A percentile compares a stretch with the other conserved stretches of the same genome.
phyloP scores from a whole-genome alignment of 441 rosid genomes.

The Melastoma candidum region DNA sequence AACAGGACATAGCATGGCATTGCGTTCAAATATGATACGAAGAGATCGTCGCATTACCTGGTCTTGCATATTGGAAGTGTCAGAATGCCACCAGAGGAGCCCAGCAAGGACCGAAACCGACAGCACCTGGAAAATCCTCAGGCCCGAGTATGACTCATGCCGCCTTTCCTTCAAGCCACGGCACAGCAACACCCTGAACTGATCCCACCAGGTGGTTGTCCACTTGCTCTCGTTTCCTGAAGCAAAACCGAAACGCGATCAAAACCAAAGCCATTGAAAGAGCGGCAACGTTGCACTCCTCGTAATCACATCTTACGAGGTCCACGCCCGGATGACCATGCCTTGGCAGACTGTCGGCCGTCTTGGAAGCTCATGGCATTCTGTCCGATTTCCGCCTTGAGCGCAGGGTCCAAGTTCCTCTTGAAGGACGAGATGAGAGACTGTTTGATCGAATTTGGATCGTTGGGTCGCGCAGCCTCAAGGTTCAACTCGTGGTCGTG shows the following conservation, averaged over 20 bases:
- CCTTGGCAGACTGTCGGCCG: constrained; percentile 16
- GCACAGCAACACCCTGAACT: constrained; percentile 51
- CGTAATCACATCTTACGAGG: neutral
- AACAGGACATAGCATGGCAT: neutral
- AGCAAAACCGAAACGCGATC: neutral
- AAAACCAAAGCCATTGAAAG: constrained; percentile 1
- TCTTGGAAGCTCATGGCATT: constrained; percentile 19
- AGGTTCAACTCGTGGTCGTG: constrained; percentile 24
- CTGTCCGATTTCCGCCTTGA: constrained; percentile 46
- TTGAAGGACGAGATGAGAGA: constrained; percentile 48
- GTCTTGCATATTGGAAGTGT: constrained; percentile 58
- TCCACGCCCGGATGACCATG: constrained; percentile 34
- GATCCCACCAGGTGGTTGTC: constrained; percentile 75
- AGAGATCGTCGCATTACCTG: constrained; percentile 36
- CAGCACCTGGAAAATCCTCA: constrained; percentile 71
- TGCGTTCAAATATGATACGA: neutral
- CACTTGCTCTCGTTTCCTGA: constrained; percentile 41
- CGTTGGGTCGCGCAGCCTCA: constrained; percentile 44
- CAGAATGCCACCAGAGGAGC: constrained; percentile 74
- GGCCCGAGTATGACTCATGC: constrained; percentile 72
- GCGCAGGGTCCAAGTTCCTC: constrained; percentile 41
- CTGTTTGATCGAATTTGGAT: constrained; percentile 54
- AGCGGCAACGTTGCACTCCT: no score
- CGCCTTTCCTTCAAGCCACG: constrained; percentile 72
- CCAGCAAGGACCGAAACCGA: constrained; percentile 76